A percentile compares a stretch with the other conserved stretches of the same genome.
phyloP scores from a whole-genome alignment of 2,329 filamentous ascomycete genomes.

The Lachnellula hyalina region DNA sequence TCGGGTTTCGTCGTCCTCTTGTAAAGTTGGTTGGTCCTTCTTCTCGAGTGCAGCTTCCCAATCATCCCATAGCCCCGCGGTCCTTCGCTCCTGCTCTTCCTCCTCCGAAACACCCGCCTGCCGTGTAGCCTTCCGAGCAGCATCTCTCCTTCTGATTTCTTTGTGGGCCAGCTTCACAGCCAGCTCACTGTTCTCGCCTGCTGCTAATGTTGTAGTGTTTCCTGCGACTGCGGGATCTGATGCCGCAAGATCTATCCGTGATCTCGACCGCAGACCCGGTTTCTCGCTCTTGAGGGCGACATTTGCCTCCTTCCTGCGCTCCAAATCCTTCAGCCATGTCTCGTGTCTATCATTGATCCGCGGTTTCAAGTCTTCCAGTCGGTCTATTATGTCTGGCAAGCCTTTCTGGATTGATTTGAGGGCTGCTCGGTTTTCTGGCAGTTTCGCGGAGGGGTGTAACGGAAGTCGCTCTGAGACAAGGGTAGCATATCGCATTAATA shows the following conservation, averaged over 20 bases:
- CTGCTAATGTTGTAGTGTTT: conserved; percentile 58
- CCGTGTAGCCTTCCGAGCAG: conserved; percentile 50
- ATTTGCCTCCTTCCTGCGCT: conserved; percentile 32
- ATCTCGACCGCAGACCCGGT: conserved; percentile 8
- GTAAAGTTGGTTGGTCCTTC: conserved; percentile 25
- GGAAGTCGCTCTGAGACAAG: conserved; percentile 74
- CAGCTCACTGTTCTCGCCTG: conserved; percentile 65
- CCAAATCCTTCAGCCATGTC: conserved; percentile 55
- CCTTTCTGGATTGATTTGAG: conserved; percentile 54
- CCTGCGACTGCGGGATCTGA: conserved; percentile 58
- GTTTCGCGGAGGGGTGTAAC: conserved; percentile 69
- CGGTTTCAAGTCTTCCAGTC: conserved; percentile 73
- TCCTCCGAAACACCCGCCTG: conserved; percentile 52
- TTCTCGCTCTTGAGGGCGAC: conserved; percentile 1
- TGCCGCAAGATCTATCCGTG: conserved; percentile 34
- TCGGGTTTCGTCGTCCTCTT: conserved; percentile 40
- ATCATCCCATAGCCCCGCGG: conserved; percentile 47
- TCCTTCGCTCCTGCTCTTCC: conserved; percentile 51
- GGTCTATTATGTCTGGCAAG: conserved; percentile 47
- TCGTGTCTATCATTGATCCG: conserved; percentile 66
- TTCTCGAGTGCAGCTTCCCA: conserved; percentile 42
- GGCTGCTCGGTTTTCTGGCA: conserved; percentile 51
- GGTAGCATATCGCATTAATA: conserved; percentile 83
- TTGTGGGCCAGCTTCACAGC: conserved; percentile 71
- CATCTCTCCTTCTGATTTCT: conserved; percentile 65